Evolutionary conservation across 1,284 basidiomycete genomes (phyloP).

Genomic region (Cutaneotrichosporon cavernicola): DNA sequence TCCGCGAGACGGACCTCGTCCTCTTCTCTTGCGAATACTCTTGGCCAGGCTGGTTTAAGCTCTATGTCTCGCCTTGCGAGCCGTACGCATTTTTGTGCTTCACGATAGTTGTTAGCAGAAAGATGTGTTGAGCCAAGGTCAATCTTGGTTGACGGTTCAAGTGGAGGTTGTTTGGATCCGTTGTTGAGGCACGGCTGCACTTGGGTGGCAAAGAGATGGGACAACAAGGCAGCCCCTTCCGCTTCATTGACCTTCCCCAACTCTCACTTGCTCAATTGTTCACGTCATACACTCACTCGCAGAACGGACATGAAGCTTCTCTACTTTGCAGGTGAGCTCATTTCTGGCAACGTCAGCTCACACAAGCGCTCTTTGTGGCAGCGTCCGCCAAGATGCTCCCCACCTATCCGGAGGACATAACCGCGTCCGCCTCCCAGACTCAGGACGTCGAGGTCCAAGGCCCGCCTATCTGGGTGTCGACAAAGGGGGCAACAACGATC

Average conservation of each 20-base stretch:
- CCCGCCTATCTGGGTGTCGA: background rate
- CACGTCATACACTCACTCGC: background rate
- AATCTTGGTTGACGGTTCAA: background rate
- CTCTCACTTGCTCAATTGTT: background rate
- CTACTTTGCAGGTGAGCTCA: background rate
- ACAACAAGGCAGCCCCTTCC: no score
- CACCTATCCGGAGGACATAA: background rate
- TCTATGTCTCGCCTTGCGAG: background rate
- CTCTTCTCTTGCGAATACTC: background rate
- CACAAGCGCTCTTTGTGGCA: background rate
- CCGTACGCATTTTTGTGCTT: background rate
- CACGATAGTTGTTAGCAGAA: background rate
- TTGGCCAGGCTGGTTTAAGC: background rate
- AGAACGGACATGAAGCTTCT: background rate
- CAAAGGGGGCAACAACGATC: constrained; percentile 5
- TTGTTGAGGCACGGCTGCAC: background rate
- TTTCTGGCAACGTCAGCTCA: background rate
- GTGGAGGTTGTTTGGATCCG: constrained; percentile 1
- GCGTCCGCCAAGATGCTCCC: background rate
- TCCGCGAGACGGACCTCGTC: background rate
- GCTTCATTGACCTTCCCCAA: background rate
- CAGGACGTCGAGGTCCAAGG: background rate
- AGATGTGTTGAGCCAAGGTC: background rate
- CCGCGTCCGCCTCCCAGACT: background rate
- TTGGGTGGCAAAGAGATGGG: background rate